These are phyloP conservation scores for Coprinopsis cinerea DNA, from an alignment of 768 basidiomycete species.

Conservation along the genomic window DNA sequence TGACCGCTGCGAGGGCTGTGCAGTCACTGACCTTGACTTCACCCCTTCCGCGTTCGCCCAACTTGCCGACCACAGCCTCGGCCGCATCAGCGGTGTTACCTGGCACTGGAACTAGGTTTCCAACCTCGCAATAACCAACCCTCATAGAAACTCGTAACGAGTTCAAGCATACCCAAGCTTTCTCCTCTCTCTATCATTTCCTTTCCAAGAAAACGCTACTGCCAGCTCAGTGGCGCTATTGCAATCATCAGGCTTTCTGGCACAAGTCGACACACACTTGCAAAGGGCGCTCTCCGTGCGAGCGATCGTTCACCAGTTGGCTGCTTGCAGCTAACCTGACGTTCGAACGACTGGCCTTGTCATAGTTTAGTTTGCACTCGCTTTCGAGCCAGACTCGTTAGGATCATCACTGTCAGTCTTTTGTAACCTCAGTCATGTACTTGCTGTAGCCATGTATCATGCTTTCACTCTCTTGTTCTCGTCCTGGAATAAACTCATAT, in stretches of 20 bases:
- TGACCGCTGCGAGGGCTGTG: constrained; percentile 62
- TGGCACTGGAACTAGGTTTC: constrained; percentile 53
- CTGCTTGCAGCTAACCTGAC: not conserved
- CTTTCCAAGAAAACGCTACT: not conserved
- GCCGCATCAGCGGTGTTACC: constrained; percentile 43
- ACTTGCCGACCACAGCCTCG: constrained; percentile 38
- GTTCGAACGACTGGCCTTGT: not conserved
- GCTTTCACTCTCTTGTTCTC: constrained; percentile 13
- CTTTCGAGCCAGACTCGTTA: constrained; percentile 1
- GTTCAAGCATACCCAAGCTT: too few relatives aligned
- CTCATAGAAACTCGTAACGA: too few relatives aligned
- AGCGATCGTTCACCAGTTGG: constrained; percentile 2
- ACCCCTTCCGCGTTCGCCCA: constrained; percentile 49
- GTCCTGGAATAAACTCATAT: too few relatives aligned
- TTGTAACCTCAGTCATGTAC: constrained; percentile 16
- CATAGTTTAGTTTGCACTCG: not conserved
- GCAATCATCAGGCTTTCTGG: not conserved
- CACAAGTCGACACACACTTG: not conserved
- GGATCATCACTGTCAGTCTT: not conserved
- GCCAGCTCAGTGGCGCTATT: not conserved
- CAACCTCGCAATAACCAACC: too few relatives aligned
- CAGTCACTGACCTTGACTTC: constrained; percentile 50
- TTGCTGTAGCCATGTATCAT: constrained; percentile 32
- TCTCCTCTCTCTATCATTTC: not conserved
- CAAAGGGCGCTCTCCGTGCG: not conserved